Evolutionary conservation across 176 grass and related monocot genomes (phyloP).

Genomic region (Ananas comosus): DNA sequence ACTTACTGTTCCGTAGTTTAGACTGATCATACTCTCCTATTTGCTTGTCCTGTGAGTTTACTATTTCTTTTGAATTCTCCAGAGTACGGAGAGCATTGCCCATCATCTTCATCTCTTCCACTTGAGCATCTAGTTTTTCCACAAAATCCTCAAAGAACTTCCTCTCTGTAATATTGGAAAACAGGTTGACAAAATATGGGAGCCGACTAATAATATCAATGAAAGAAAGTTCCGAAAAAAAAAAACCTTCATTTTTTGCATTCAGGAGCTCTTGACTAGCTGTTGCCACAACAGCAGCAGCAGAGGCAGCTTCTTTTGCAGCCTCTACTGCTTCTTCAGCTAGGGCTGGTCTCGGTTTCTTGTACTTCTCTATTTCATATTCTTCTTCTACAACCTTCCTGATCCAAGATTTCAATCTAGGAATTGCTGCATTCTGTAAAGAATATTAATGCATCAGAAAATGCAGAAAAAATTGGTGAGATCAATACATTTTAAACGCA

Average conservation of each 20-base stretch:
- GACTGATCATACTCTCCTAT: slow-evolving; percentile 1
- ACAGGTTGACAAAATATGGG: neutral
- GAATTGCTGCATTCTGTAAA: slow-evolving; percentile 10
- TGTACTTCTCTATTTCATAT: neutral
- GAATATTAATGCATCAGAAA: neutral
- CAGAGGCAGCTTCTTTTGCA: slow-evolving; percentile 25
- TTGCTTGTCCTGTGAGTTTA: neutral
- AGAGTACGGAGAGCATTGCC: slow-evolving; percentile 6
- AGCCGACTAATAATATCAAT: neutral
- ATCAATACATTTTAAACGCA: neutral
- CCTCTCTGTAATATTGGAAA: slow-evolving; percentile 11
- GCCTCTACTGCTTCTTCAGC: slow-evolving; percentile 18
- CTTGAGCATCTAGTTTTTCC: slow-evolving; percentile 8
- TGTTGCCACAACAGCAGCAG: slow-evolving; percentile 5
- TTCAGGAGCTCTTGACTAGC: slow-evolving; percentile 21
- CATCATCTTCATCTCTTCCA: slow-evolving; percentile 22
- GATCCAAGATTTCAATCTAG: slow-evolving; percentile 21
- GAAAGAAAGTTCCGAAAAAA: neutral
- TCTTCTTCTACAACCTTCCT: slow-evolving; percentile 13
- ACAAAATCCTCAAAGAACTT: slow-evolving; percentile 16
- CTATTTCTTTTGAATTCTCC: slow-evolving; percentile 4
- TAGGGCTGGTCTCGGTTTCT: neutral
- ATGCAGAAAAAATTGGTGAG: neutral
- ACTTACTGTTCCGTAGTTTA: slow-evolving; percentile 17
- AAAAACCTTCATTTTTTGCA: slow-evolving; percentile 17